Conservation (phyloP, 2,329 filamentous ascomycete genomes). For the Beauveria varroae region DNA sequence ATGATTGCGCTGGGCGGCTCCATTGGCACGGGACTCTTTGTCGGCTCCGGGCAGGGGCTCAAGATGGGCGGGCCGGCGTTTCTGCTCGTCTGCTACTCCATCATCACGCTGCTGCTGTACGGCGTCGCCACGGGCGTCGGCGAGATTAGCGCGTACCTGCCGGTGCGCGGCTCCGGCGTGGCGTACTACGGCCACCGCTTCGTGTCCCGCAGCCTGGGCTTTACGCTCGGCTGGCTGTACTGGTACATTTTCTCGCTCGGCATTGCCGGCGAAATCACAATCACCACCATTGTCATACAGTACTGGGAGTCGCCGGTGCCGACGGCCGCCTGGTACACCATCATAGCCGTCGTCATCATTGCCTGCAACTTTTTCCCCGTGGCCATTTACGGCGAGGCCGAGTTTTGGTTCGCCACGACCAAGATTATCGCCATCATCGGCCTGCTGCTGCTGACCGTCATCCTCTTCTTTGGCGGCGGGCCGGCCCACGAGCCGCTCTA, state of each 20-base stretch:
- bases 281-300: constrained; percentile 16
- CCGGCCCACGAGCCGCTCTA: constrained; percentile 35
- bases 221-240: constrained; percentile 35
- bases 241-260: constrained; percentile 28
- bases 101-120: constrained; percentile 47
- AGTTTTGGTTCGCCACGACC: constrained; percentile 40
- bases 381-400: constrained; percentile 40
- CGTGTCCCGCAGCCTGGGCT: constrained; percentile 23
- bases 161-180: constrained; percentile 16
- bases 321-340: constrained; percentile 15
- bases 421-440: constrained; percentile 42
- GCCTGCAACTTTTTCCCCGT: constrained; percentile 23
- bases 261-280: constrained; percentile 15
- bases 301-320: constrained; percentile 16
- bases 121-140: constrained; percentile 41
- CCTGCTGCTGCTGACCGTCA: constrained; percentile 37
- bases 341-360: constrained; percentile 16
- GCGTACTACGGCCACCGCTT: constrained; percentile 19
- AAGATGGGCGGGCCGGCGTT: constrained; percentile 31
- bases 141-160: constrained; percentile 24
- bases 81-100: constrained; percentile 37
- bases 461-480: constrained; percentile 40
- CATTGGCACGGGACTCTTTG: constrained; percentile 26
- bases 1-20: constrained; percentile 33
- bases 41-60: constrained; percentile 46